These are phyloP conservation scores for Colletotrichum kahawae DNA, from an alignment of 2,329 filamentous ascomycete genomes.

Conservation along the genomic window DNA sequence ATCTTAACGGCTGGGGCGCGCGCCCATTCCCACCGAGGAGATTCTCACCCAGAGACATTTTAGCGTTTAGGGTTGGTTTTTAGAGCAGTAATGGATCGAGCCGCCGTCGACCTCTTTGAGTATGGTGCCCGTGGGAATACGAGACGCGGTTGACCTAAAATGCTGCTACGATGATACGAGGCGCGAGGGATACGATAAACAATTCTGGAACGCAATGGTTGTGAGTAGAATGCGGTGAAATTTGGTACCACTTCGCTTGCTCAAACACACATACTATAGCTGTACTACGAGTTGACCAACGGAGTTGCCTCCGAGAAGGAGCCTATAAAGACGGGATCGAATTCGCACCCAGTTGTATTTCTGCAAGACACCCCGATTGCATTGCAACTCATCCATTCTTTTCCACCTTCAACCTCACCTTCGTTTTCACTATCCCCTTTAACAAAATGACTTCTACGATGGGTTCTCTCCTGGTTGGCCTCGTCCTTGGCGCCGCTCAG, in stretches of 20 bases:
- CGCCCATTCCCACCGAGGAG: not conserved
- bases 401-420: not conserved
- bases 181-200: not conserved
- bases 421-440: not conserved
- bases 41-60: not conserved
- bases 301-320: not conserved
- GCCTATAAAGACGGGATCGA: not conserved
- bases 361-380: not conserved
- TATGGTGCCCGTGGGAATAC: not conserved
- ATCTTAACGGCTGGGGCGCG: not conserved
- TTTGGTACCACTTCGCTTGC: not conserved
- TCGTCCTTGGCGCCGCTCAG: not conserved
- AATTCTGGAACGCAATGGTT: not conserved
- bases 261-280: not conserved
- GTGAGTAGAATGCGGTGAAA: not conserved
- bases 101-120: not conserved
- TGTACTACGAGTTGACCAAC: not conserved
- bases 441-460: not conserved
- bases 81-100: not conserved
- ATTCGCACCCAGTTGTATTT: not conserved
- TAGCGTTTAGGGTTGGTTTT: not conserved
- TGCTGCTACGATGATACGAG: not conserved
- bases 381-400: not conserved
- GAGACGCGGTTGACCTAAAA: not conserved
- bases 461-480: not conserved